phyloP scores from a whole-genome alignment of 164 flowering plant species.

The Akebia trifoliata region DNA sequence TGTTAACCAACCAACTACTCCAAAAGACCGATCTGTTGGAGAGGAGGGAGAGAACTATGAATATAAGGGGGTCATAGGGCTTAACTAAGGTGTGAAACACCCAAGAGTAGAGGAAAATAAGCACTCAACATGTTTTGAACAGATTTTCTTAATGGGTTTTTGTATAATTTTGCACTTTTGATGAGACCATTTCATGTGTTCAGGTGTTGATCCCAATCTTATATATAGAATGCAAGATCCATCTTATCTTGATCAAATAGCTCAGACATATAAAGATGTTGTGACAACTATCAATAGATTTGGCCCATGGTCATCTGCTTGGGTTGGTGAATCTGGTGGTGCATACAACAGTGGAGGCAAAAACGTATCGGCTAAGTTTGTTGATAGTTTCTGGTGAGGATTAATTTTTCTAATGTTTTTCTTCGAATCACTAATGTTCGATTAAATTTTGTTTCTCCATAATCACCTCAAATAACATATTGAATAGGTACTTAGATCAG shows the following conservation, averaged over 20 bases:
- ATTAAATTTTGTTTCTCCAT: no score
- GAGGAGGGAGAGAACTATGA: no score
- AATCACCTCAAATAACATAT: no score
- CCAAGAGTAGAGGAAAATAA: no score
- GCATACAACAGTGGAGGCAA: conserved; percentile 68
- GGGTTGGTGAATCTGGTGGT: conserved; percentile 83
- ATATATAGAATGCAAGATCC: conserved; percentile 51
- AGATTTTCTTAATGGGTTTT: no score
- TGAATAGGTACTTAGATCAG: conserved; percentile 67
- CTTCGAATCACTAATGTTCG: no score
- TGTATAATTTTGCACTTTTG: neutral
- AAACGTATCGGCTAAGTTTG: conserved; percentile 46
- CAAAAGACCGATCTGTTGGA: no score
- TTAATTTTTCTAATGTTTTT: neutral
- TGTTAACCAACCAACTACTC: no score
- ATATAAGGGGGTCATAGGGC: no score
- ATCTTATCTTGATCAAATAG: conserved; percentile 27
- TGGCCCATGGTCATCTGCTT: conserved; percentile 56
- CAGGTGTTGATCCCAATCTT: conserved; percentile 48
- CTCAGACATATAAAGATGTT: conserved; percentile 39
- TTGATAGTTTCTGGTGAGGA: conserved; percentile 57
- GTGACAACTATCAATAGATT: conserved; percentile 7
- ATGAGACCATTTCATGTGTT: neutral
- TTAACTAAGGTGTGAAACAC: no score
- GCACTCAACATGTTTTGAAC: no score